Percentiles rank a stretch among this genome's conserved stretches.
These are phyloP conservation scores for Barbatosphaeria neglecta DNA, from an alignment of 495 filamentous ascomycete species.

Conservation along the genomic window DNA sequence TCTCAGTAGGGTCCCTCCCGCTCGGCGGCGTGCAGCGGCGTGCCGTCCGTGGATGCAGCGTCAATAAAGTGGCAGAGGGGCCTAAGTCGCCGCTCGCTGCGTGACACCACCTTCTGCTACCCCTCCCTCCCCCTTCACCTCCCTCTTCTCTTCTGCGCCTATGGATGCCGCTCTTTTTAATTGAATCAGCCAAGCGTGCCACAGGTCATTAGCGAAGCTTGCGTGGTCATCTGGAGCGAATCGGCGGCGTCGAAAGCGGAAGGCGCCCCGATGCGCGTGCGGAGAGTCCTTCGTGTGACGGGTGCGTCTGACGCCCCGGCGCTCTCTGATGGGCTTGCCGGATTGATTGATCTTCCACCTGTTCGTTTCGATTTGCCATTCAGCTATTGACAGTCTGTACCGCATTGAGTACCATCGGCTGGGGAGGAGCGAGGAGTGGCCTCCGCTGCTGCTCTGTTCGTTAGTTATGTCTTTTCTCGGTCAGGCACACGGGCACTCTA, in stretches of 20 bases:
- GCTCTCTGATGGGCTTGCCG: not conserved
- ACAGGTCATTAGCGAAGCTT: not conserved
- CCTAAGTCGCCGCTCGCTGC: too few species aligned
- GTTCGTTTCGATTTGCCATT: not conserved
- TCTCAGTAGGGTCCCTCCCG: too few species aligned
- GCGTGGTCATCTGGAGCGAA: conserved; percentile 1
- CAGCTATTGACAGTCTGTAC: too few species aligned
- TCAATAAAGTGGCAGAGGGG: not conserved
- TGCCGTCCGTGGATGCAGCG: not conserved
- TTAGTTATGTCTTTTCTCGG: too few species aligned
- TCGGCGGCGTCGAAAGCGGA: not conserved
- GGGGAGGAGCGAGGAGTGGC: too few species aligned
- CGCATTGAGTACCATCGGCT: too few species aligned
- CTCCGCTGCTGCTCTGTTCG: too few species aligned
- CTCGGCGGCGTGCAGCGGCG: not conserved
- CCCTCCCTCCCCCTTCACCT: not conserved
- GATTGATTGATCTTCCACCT: not conserved
- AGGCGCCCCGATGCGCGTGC: not conserved
- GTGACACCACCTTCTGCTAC: not conserved
- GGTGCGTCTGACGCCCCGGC: not conserved
- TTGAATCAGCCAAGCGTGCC: not conserved
- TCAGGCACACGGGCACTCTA: too few species aligned
- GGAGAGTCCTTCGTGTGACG: not conserved
- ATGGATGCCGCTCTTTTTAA: not conserved
- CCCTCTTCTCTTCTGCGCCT: not conserved